Percentiles rank a stretch among this genome's conserved stretches.
These are phyloP conservation scores for Rhododendron ferrugineum DNA, from an alignment of 148 eudicot species.

Conservation along the genomic window DNA sequence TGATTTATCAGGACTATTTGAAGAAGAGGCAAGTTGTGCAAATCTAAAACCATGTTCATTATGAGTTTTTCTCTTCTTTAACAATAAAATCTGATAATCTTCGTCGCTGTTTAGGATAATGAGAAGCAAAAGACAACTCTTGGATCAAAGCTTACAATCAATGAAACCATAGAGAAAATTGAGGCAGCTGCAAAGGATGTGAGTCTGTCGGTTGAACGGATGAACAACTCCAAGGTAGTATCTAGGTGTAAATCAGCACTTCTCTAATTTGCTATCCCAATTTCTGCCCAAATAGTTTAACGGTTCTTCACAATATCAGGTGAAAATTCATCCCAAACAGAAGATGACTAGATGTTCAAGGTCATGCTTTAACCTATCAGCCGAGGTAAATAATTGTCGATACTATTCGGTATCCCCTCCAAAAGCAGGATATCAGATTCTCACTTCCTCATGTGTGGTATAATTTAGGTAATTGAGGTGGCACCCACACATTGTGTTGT, in stretches of 20 bases:
- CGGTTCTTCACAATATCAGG: slow-evolving; percentile 21
- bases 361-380: slow-evolving; percentile 39
- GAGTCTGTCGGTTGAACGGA: slow-evolving; percentile 40
- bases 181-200: slow-evolving; percentile 51
- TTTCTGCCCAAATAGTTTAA: neutral
- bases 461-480: slow-evolving; percentile 36
- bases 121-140: slow-evolving; percentile 38
- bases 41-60: neutral
- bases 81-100: neutral
- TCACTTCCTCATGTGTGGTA: neutral
- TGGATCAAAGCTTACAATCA: slow-evolving; percentile 41
- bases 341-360: slow-evolving; percentile 35
- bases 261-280: neutral
- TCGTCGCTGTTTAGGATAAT: slow-evolving; percentile 26
- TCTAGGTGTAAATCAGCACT: neutral
- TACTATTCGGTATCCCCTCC: neutral
- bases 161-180: slow-evolving; percentile 43
- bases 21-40: slow-evolving; percentile 37
- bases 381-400: slow-evolving; percentile 26
- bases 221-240: slow-evolving; percentile 40
- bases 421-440: slow-evolving; percentile 4
- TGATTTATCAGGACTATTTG: slow-evolving; percentile 47
- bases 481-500: slow-evolving; percentile 52
- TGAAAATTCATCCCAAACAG: slow-evolving; percentile 30
- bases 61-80: neutral